These are phyloP conservation scores for Chlamydomonas sphaeroides DNA, from an alignment of 139 green algal species.

Conservation along the genomic window DNA sequence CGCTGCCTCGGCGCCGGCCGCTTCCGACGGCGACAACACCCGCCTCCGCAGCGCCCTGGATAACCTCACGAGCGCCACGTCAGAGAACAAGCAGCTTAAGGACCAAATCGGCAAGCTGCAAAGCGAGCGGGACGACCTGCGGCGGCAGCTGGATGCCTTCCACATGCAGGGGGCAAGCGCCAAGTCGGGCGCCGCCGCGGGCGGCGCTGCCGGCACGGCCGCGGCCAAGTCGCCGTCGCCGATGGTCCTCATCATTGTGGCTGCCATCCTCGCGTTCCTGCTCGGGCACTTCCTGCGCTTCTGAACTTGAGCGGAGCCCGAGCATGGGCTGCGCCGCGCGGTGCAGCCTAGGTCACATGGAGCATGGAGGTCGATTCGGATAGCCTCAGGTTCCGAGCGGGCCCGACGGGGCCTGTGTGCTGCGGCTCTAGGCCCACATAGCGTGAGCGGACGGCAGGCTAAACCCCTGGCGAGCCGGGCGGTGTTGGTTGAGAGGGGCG, in stretches of 20 bases:
- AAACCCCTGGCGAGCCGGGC: no score
- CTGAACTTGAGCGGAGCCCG: no score
- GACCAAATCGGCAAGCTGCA: constrained; percentile 27
- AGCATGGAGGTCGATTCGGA: no score
- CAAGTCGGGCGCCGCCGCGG: background rate
- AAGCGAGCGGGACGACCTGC: constrained; percentile 48
- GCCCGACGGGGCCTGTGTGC: no score
- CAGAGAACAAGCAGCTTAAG: constrained; percentile 42
- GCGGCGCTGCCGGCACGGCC: background rate
- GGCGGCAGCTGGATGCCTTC: constrained; percentile 40
- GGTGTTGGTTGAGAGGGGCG: no score
- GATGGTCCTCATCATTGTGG: constrained; percentile 43
- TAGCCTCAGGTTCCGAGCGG: no score
- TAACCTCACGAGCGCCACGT: background rate
- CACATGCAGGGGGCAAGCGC: constrained; percentile 5
- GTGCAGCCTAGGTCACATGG: no score
- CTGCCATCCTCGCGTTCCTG: constrained; percentile 52
- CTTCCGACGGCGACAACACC: background rate
- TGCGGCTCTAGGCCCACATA: no score
- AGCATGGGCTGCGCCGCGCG: no score
- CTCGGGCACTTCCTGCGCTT: constrained; percentile 48
- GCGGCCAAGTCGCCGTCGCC: constrained; percentile 1
- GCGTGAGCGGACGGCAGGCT: no score
- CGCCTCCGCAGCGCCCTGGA: constrained; percentile 18
- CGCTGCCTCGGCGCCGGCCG: background rate